A percentile compares a stretch with the other conserved stretches of the same genome.
These are phyloP conservation scores for Pugionium cornutum DNA, from an alignment of 345 rosid genomes.

Conservation along the genomic window DNA sequence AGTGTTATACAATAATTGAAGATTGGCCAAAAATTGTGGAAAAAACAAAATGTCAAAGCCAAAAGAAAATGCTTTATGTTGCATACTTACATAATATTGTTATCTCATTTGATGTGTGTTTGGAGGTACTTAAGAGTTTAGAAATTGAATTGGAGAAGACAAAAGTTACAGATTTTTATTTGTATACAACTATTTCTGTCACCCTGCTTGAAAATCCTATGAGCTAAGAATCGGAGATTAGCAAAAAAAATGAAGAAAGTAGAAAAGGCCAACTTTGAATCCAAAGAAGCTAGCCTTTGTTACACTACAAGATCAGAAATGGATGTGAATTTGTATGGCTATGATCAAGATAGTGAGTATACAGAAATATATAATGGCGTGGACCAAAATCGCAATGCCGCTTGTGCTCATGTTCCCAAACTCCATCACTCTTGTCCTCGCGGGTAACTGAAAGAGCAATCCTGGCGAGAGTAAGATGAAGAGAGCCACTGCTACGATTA, in stretches of 20 bases:
- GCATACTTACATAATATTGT: constrained; percentile 8
- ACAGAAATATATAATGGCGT: constrained; percentile 80
- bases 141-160: constrained; percentile 12
- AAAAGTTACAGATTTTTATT: constrained; percentile 25
- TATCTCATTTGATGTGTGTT: constrained; percentile 1
- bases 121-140: neutral
- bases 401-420: constrained; percentile 95
- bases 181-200: constrained; percentile 16
- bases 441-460: constrained; percentile 84
- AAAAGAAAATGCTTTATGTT: constrained; percentile 14
- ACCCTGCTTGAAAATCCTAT: constrained; percentile 24
- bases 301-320: constrained; percentile 28
- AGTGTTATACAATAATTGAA: too few relatives aligned
- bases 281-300: constrained; percentile 22
- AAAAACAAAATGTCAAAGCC: constrained; percentile 3
- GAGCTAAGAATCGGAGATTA: constrained; percentile 33
- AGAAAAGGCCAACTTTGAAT: constrained; percentile 15
- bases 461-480: constrained; percentile 95
- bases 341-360: constrained; percentile 75
- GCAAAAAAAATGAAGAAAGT: neutral
- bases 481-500: constrained; percentile 64
- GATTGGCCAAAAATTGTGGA: neutral
- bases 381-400: constrained; percentile 83
- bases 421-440: constrained; percentile 74
- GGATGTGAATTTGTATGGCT: constrained; percentile 56